phyloP scores from a whole-genome alignment of 768 basidiomycete genomes.

The Russula ochroleuca region DNA sequence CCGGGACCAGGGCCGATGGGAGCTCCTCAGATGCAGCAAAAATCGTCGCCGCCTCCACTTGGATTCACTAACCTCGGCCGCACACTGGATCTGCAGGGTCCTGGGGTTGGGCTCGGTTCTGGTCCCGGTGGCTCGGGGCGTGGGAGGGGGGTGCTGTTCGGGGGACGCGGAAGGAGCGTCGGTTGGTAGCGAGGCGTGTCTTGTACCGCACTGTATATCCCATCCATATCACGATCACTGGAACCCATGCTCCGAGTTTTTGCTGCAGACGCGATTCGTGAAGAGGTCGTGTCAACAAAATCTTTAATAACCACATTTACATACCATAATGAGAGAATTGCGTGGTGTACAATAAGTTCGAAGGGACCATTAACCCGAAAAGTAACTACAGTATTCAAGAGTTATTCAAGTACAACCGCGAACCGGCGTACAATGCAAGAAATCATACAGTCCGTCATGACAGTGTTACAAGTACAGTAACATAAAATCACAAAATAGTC shows the following conservation, averaged over 20 bases:
- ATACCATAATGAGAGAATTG: conserved; percentile 1
- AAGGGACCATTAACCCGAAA: conserved; percentile 9
- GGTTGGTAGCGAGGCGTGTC: conserved; percentile 14
- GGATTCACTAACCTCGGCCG: conserved; percentile 18
- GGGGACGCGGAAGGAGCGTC: conserved; percentile 25
- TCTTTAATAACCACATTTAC: neutral
- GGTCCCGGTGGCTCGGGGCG: conserved; percentile 12
- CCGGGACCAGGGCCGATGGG: conserved; percentile 3
- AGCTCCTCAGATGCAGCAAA: conserved; percentile 29
- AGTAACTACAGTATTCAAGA: conserved; percentile 3
- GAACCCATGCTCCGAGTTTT: neutral
- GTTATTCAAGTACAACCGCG: neutral
- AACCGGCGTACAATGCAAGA: conserved; percentile 6
- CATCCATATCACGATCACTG: neutral
- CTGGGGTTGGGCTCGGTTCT: conserved; percentile 9
- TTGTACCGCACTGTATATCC: neutral
- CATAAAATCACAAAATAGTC: conserved; percentile 10
- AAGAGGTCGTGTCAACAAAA: conserved; percentile 11
- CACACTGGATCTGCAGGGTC: conserved; percentile 22
- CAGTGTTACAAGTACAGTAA: conserved; percentile 5
- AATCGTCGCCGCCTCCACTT: conserved; percentile 36
- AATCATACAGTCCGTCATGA: conserved; percentile 5
- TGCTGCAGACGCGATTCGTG: neutral
- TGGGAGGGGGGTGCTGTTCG: conserved; percentile 23
- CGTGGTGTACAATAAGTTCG: conserved; percentile 6